phyloP scores from a whole-genome alignment of 352 stramenopile genomes.

The Phytopythium aichiense region DNA sequence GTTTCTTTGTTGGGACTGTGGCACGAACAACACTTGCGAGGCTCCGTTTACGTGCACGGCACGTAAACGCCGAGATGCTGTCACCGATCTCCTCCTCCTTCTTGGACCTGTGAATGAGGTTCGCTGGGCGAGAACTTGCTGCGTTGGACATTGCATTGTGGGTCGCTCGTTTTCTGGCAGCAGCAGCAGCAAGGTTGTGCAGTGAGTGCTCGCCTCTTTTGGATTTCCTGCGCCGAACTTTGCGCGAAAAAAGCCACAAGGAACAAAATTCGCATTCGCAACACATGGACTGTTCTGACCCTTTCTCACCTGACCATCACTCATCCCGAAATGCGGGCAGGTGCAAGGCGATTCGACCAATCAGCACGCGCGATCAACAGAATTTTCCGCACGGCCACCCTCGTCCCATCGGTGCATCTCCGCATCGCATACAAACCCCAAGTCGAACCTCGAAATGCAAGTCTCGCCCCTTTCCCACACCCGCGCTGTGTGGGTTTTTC shows the following conservation, averaged over 20 bases:
- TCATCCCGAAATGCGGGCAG: slow-evolving; percentile 2
- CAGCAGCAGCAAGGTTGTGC: not conserved
- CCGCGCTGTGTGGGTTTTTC: not conserved
- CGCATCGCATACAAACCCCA: slow-evolving; percentile 5
- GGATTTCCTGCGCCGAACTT: not conserved
- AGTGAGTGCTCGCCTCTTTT: not conserved
- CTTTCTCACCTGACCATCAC: slow-evolving; percentile 12
- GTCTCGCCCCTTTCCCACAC: not conserved
- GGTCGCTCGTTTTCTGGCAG: no score
- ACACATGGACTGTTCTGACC: not conserved
- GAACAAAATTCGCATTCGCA: not conserved
- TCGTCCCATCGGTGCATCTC: no score
- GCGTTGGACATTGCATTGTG: not conserved
- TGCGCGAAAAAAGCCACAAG: not conserved
- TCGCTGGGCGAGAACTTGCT: not conserved
- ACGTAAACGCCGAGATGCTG: not conserved
- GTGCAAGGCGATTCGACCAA: slow-evolving; percentile 15
- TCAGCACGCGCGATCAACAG: slow-evolving; percentile 15
- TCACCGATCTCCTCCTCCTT: not conserved
- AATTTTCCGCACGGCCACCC: slow-evolving; percentile 23
- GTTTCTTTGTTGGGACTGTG: slow-evolving; percentile 3
- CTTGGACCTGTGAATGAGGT: not conserved
- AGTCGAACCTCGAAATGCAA: not conserved
- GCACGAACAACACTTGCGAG: not conserved
- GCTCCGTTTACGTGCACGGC: not conserved